These are phyloP conservation scores for Mortierella sp. DNA, from an alignment of 371 early-diverging fungal species.

Conservation along the genomic window DNA sequence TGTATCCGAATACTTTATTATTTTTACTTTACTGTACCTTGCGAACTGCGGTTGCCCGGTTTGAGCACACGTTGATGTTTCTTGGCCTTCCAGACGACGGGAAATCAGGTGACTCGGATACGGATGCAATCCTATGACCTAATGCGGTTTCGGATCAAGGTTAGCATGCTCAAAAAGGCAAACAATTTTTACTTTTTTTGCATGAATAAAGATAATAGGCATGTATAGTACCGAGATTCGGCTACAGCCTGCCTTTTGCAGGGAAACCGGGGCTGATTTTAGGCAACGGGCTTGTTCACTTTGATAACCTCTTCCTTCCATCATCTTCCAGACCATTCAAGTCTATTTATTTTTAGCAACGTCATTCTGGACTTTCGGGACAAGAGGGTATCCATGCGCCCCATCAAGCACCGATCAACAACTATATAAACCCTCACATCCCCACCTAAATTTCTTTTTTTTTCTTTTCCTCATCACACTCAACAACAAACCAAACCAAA, in stretches of 20 bases:
- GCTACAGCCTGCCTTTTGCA: constrained; percentile 3
- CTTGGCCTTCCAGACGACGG: not conserved
- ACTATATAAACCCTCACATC: constrained; percentile 11
- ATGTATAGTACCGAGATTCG: not conserved
- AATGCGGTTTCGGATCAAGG: constrained; percentile 5
- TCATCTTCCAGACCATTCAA: not conserved
- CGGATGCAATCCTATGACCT: not conserved
- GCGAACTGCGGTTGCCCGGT: not conserved
- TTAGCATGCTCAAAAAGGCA: constrained; percentile 1
- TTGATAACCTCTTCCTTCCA: not conserved
- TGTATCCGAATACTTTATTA: not conserved
- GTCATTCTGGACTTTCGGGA: constrained; percentile 6
- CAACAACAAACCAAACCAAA: constrained; percentile 10
- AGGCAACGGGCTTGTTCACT: not conserved
- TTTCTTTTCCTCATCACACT: constrained; percentile 7
- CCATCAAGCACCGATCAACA: not conserved
- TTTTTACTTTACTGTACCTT: not conserved
- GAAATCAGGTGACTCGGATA: not conserved
- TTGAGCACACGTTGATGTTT: not conserved
- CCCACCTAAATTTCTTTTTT: not conserved
- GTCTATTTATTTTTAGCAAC: not conserved
- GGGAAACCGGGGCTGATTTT: not conserved
- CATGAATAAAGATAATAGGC: not conserved
- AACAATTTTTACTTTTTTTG: not conserved
- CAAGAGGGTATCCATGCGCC: not conserved